Percentiles rank a stretch among this genome's conserved stretches.
phyloP scores from a whole-genome alignment of 1,284 basidiomycete genomes.

The Violaceomyces palustris region DNA sequence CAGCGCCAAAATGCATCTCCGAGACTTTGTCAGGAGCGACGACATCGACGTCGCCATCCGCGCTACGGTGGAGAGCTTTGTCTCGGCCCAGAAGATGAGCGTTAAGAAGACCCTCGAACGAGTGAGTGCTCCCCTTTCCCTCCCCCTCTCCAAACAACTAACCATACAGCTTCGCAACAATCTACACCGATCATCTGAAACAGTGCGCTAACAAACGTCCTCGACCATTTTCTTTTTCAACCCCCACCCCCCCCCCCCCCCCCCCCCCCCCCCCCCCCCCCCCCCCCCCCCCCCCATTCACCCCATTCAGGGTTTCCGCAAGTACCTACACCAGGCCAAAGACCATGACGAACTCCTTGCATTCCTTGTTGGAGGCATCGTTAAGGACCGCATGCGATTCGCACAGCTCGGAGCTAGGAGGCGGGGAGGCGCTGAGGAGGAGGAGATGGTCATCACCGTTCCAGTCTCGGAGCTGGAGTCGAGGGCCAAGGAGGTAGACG shows the following conservation, averaged over 20 bases:
- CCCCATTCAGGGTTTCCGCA: slow-evolving; percentile 64
- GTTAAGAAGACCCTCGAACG: slow-evolving; percentile 96
- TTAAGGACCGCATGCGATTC: slow-evolving; percentile 89
- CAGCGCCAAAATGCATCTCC: slow-evolving; percentile 93
- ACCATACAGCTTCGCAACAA: no score
- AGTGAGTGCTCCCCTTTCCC: slow-evolving; percentile 62
- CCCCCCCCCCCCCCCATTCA: neutral
- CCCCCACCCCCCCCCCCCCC: no score
- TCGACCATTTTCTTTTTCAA: no score
- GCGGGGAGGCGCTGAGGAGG: slow-evolving; percentile 8
- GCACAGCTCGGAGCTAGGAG: slow-evolving; percentile 60
- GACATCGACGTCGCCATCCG: slow-evolving; percentile 97
- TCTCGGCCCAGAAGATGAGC: slow-evolving; percentile 93
- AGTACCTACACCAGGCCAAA: slow-evolving; percentile 87
- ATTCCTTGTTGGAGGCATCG: slow-evolving; percentile 85
- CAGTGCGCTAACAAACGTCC: no score
- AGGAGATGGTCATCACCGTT: slow-evolving; percentile 30
- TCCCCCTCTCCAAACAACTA: no score
- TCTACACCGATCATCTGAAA: no score
- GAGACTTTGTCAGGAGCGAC: slow-evolving; percentile 90
- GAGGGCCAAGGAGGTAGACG: slow-evolving; percentile 80
- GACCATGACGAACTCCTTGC: slow-evolving; percentile 91
- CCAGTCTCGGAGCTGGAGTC: slow-evolving; percentile 55
- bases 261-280: no score
- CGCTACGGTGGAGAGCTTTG: slow-evolving; percentile 88